Percentiles rank a stretch among this genome's conserved stretches.
Evolutionary conservation across 225 moss, liverwort and hornwort genomes (phyloP).

Genomic region (Marchantia paleacea): DNA sequence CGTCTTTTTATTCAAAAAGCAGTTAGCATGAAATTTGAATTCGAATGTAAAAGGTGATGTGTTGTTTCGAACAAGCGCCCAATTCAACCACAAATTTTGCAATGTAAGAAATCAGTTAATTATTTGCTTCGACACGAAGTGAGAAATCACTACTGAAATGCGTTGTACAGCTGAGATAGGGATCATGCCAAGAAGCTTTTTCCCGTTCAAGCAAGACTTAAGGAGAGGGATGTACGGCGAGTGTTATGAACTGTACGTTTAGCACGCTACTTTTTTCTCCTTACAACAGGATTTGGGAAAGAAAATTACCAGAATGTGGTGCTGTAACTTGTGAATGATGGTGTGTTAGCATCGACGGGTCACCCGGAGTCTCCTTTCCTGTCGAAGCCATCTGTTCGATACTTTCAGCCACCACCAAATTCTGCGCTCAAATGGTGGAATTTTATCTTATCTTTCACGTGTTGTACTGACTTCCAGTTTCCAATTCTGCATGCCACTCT

Average conservation of each 20-base stretch:
- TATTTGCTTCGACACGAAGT: no score
- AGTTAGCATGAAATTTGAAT: not conserved
- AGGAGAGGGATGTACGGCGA: no score
- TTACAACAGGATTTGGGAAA: not conserved
- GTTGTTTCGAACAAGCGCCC: no score
- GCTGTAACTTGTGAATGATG: not conserved
- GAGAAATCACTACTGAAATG: no score
- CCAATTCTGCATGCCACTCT: not conserved
- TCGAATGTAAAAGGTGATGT: no score
- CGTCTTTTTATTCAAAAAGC: not conserved
- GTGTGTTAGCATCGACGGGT: not conserved
- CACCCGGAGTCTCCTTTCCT: not conserved
- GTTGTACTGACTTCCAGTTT: not conserved
- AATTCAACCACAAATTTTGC: no score
- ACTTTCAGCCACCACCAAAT: not conserved
- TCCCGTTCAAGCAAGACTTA: no score
- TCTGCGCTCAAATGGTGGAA: not conserved
- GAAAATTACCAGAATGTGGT: slow-evolving; percentile 8
- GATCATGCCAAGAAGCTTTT: no score
- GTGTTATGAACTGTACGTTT: not conserved
- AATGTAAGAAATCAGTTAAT: no score
- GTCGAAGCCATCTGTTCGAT: slow-evolving; percentile 6
- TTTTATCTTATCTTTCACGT: not conserved
- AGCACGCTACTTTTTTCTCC: not conserved
- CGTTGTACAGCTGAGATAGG: no score